A percentile compares a stretch with the other conserved stretches of the same genome.
Evolutionary conservation across 768 basidiomycete genomes (phyloP).

Genomic region (Mycena amicta): DNA sequence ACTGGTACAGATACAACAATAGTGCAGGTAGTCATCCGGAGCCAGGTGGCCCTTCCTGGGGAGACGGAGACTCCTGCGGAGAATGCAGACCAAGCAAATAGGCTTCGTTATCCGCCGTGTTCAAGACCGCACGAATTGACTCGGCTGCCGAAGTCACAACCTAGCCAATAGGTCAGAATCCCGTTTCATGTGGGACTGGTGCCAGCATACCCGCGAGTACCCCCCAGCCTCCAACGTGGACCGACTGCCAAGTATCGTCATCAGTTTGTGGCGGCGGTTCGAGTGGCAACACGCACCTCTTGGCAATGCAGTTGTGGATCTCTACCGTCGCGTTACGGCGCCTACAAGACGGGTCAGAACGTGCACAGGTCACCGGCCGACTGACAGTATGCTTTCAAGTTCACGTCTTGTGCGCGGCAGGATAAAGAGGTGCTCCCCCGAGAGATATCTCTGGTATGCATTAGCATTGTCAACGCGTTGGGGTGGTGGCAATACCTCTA

Average conservation of each 20-base stretch:
- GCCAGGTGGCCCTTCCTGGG: conserved; percentile 31
- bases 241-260: conserved; percentile 9
- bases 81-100: conserved; percentile 69
- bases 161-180: conserved; percentile 35
- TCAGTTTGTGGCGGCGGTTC: conserved; percentile 26
- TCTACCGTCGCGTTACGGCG: conserved; percentile 77
- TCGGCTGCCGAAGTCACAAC: conserved; percentile 70
- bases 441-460: conserved; percentile 45
- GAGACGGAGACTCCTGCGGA: conserved; percentile 29
- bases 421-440: conserved; percentile 71
- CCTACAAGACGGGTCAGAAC: conserved; percentile 38
- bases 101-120: conserved; percentile 66
- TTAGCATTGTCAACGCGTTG: not conserved
- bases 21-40: not conserved
- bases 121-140: conserved; percentile 70
- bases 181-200: not conserved
- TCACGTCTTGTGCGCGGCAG: conserved; percentile 65
- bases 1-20: conserved; percentile 17
- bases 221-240: conserved; percentile 35
- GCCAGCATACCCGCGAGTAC: conserved; percentile 49
- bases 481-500: conserved; percentile 39
- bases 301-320: conserved; percentile 79
- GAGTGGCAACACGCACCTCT: conserved; percentile 63
- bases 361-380: conserved; percentile 16
- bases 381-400: conserved; percentile 74